Conservation (phyloP, 2,329 filamentous ascomycete species). For the Ophiosphaerella herpotricha region DNA sequence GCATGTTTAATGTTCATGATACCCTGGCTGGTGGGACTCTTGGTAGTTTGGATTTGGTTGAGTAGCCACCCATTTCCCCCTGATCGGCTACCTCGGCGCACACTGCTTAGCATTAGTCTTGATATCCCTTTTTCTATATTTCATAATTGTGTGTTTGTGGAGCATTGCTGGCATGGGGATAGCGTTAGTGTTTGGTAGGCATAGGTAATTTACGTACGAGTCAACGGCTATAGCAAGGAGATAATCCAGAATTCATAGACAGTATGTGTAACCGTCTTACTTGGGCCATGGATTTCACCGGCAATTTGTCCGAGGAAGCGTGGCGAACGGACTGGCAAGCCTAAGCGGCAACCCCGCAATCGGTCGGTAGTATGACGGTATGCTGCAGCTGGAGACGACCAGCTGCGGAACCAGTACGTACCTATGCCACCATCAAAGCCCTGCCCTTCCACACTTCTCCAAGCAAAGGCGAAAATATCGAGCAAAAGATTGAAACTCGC, state of each 20-base stretch:
- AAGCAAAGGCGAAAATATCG: too few relatives aligned
- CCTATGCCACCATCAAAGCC: too few relatives aligned
- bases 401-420: too few relatives aligned
- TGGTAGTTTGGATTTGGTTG: background rate
- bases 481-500: too few relatives aligned
- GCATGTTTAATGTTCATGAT: constrained; percentile 5
- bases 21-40: background rate
- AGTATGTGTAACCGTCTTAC: too few relatives aligned
- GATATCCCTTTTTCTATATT: background rate
- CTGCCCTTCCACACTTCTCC: too few relatives aligned
- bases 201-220: too few relatives aligned
- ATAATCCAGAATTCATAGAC: too few relatives aligned
- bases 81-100: background rate
- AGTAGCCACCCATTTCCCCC: background rate
- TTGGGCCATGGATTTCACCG: background rate
- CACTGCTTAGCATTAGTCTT: background rate
- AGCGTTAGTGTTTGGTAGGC: background rate
- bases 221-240: too few relatives aligned
- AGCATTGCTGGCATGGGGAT: background rate
- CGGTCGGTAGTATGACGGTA: constrained; percentile 20
- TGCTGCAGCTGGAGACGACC: constrained; percentile 14
- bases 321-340: constrained; percentile 5
- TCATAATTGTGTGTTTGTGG: background rate
- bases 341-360: constrained; percentile 24
- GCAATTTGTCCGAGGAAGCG: constrained; percentile 1